phyloP scores from a whole-genome alignment of 192 early-diverging fungal genomes.

The Coemansia pectinata region DNA sequence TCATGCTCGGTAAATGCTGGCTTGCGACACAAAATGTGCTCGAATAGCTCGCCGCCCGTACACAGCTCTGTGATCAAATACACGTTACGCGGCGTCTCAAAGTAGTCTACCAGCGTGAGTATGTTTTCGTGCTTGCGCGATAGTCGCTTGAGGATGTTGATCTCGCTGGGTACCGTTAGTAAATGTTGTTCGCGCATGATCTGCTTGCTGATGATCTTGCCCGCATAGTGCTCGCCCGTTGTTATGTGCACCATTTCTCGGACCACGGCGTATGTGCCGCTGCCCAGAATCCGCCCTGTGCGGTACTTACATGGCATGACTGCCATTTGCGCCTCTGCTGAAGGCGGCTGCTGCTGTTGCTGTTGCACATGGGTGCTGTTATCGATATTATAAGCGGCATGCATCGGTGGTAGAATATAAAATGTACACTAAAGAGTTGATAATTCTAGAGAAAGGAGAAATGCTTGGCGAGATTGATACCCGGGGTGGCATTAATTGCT shows the following conservation, averaged over 20 bases:
- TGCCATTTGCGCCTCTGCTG: not conserved
- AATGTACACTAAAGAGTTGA: not conserved
- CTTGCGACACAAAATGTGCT: slow-evolving; percentile 69
- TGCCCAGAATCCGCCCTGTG: slow-evolving; percentile 28
- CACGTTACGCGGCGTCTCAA: slow-evolving; percentile 75
- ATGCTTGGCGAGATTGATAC: not conserved
- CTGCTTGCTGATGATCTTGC: slow-evolving; percentile 80
- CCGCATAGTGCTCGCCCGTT: slow-evolving; percentile 71
- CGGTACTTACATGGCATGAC: slow-evolving; percentile 49
- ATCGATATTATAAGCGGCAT: not conserved
- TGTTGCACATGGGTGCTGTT: not conserved
- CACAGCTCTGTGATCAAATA: slow-evolving; percentile 80
- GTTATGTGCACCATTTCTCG: slow-evolving; percentile 59
- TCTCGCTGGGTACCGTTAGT: slow-evolving; percentile 70
- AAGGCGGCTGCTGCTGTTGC: not conserved
- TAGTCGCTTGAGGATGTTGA: slow-evolving; percentile 66
- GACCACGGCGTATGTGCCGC: slow-evolving; percentile 51
- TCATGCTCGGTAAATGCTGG: slow-evolving; percentile 73
- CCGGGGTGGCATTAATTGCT: not conserved
- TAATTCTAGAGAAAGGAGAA: not conserved
- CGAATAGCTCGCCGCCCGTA: slow-evolving; percentile 92
- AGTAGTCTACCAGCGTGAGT: slow-evolving; percentile 73
- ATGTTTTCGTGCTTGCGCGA: slow-evolving; percentile 73
- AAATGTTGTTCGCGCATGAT: slow-evolving; percentile 67
- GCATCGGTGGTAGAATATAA: not conserved